Base-by-base conservation (phyloP, 805 yeast species). In the Saccharomyces cerevisiae region DNA sequence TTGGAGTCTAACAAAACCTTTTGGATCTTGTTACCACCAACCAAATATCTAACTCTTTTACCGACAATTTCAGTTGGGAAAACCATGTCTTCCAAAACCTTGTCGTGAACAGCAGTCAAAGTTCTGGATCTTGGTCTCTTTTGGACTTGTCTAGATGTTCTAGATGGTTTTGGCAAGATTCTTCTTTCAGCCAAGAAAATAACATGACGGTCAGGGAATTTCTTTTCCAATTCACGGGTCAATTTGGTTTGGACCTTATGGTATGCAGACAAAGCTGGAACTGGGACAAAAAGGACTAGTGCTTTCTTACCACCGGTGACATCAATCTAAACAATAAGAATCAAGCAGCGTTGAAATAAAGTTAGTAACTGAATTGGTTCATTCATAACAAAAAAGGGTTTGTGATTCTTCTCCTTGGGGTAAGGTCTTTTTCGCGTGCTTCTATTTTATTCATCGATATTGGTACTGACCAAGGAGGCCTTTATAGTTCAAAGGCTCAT, bases 71-170 rank as follows among this genome's bases (percentile, higher is more conserved):
- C 97, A 69, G 98, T 91, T 79, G 99, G 99, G 97, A 87, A 92
- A 68, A 94, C 99, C 76, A 92, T 83, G 80, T 92, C 99, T 82
- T 94, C 99, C 78, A 92, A 89, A 80, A 92, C 81, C 79, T 89
- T 89, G 81, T 94, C 98, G 80, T 92, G 99, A 68, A 92, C 99
- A 74, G 97, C 90, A 70, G 97, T 85, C 78, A 94, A 84, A 73
- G 99, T 92, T 87, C 99, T 90, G 72, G 98, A 91, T 83, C 96
- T 89, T 78, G 99, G 99, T 85, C 99, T 91, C 91, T 94, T 91
- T 83, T 94, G 99, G 72, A 77, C 79, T 78, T 85, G 88, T 84
- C 90, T 89, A 61, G 96, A 82, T 74, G 85, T 81, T 82, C 98
- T 90, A 73, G 95, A 88, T 77, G 98, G 97, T 85, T 89, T 92